These are phyloP conservation scores for Blastobotrys muscicola DNA, from an alignment of 805 yeast species.

Conservation along the genomic window DNA sequence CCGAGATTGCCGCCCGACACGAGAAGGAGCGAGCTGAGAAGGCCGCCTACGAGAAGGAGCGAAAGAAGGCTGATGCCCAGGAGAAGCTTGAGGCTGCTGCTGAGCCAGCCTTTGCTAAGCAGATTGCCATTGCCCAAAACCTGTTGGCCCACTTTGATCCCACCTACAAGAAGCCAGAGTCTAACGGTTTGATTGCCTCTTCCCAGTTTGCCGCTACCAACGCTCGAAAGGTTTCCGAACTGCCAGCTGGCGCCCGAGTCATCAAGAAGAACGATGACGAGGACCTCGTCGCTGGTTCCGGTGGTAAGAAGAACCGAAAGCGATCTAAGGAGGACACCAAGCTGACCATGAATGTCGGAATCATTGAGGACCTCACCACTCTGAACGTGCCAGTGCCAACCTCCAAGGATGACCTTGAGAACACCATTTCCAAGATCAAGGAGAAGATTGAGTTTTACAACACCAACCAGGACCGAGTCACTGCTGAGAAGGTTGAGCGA, in stretches of 20 bases:
- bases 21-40: slow-evolving; percentile 58
- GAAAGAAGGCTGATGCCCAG: slow-evolving; percentile 54
- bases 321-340: slow-evolving; percentile 32
- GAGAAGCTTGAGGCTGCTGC: slow-evolving; percentile 61
- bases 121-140: slow-evolving; percentile 66
- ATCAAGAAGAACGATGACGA: slow-evolving; percentile 53
- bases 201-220: slow-evolving; percentile 24
- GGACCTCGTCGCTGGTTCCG: slow-evolving; percentile 48
- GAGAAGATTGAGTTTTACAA: slow-evolving; percentile 60
- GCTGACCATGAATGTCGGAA: slow-evolving; percentile 70
- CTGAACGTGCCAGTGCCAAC: slow-evolving; percentile 34
- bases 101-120: slow-evolving; percentile 73
- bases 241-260: slow-evolving; percentile 56
- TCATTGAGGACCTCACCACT: slow-evolving; percentile 66
- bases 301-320: slow-evolving; percentile 39
- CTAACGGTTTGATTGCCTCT: slow-evolving; percentile 15
- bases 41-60: slow-evolving; percentile 40
- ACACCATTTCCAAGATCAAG: slow-evolving; percentile 57
- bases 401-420: slow-evolving; percentile 21
- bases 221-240: slow-evolving; percentile 33
- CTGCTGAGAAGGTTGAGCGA: slow-evolving; percentile 61
- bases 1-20: slow-evolving; percentile 58
- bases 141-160: slow-evolving; percentile 73
- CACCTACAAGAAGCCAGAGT: slow-evolving; percentile 44
- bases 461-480: slow-evolving; percentile 69